Evolutionary conservation across 805 yeast genomes (phyloP).

Genomic region (Hanseniaspora occidentalis): DNA sequence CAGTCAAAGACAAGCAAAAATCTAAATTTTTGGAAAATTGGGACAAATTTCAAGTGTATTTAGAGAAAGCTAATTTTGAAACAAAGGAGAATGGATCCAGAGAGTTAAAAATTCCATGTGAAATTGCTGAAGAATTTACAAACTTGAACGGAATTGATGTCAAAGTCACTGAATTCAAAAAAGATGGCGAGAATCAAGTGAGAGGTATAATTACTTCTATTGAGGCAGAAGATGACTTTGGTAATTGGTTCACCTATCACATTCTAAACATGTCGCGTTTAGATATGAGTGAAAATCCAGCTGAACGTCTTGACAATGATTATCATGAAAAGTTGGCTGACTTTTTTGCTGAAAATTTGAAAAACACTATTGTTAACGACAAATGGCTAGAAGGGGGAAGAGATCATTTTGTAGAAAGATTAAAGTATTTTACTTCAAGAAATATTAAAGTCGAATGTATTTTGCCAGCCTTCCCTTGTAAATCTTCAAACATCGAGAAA

Average conservation of each 20-base stretch:
- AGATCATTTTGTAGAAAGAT: slow-evolving; percentile 29
- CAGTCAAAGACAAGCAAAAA: slow-evolving; percentile 24
- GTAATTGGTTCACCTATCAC: slow-evolving; percentile 28
- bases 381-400: slow-evolving; percentile 38
- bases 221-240: slow-evolving; percentile 16
- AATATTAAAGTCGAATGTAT: slow-evolving; percentile 39
- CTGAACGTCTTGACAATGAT: slow-evolving; percentile 5
- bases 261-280: slow-evolving; percentile 26
- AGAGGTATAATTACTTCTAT: slow-evolving; percentile 28
- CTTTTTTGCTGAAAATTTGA: slow-evolving; percentile 34
- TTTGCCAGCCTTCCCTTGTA: slow-evolving; percentile 55
- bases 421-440: slow-evolving; percentile 37
- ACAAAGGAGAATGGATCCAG: slow-evolving; percentile 4
- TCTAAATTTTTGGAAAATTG: slow-evolving; percentile 21
- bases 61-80: background rate
- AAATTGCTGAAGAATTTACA: slow-evolving; percentile 5
- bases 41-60: slow-evolving; percentile 10
- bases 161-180: slow-evolving; percentile 23
- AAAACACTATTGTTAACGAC: slow-evolving; percentile 35
- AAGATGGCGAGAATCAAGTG: slow-evolving; percentile 20
- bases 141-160: slow-evolving; percentile 15
- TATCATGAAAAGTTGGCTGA: slow-evolving; percentile 26
- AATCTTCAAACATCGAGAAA: slow-evolving; percentile 43
- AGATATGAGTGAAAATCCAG: slow-evolving; percentile 12
- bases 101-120: slow-evolving; percentile 4